These are phyloP conservation scores for Paraphoma sp. DNA, from an alignment of 2,329 filamentous ascomycete genomes.

Conservation along the genomic window DNA sequence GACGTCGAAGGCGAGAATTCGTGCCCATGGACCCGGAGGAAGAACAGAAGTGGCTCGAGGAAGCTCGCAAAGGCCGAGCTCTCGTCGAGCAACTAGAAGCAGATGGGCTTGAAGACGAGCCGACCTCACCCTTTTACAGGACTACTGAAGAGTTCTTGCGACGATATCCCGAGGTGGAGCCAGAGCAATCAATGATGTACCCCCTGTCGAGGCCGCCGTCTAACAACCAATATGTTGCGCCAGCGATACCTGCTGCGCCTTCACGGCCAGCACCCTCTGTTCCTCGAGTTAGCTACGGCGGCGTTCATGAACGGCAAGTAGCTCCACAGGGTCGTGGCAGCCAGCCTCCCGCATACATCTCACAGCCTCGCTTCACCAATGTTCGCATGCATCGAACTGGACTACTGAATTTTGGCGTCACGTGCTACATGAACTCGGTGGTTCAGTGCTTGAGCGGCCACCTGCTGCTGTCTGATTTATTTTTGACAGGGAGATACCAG, in stretches of 20 bases:
- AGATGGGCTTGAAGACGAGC: conserved; percentile 38
- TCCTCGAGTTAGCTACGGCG: conserved; percentile 75
- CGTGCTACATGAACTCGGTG: conserved; percentile 92
- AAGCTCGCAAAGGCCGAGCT: conserved; percentile 71
- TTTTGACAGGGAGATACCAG: conserved; percentile 67
- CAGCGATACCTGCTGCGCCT: conserved; percentile 63
- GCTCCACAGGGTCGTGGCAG: conserved; percentile 40
- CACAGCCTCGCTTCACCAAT: conserved; percentile 52
- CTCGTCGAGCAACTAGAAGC: conserved; percentile 44
- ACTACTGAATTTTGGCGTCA: conserved; percentile 79
- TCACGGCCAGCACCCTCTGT: conserved; percentile 65
- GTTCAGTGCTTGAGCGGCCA: conserved; percentile 84
- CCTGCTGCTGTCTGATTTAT: conserved; percentile 66
- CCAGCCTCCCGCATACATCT: conserved; percentile 53
- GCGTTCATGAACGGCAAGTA: conserved; percentile 68
- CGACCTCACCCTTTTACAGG: conserved; percentile 58
- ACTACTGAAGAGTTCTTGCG: conserved; percentile 85
- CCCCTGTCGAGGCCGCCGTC: conserved; percentile 45
- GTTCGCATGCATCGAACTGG: conserved; percentile 70
- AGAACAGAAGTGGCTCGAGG: conserved; percentile 79
- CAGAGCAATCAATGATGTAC: conserved; percentile 63
- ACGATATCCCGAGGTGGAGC: conserved; percentile 74
- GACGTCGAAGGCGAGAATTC: conserved; percentile 63
- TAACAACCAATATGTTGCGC: conserved; percentile 58
- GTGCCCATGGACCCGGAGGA: conserved; percentile 82